Evolutionary conservation across 1,284 basidiomycete species (phyloP).

Genomic region (Takashimella koratensis): DNA sequence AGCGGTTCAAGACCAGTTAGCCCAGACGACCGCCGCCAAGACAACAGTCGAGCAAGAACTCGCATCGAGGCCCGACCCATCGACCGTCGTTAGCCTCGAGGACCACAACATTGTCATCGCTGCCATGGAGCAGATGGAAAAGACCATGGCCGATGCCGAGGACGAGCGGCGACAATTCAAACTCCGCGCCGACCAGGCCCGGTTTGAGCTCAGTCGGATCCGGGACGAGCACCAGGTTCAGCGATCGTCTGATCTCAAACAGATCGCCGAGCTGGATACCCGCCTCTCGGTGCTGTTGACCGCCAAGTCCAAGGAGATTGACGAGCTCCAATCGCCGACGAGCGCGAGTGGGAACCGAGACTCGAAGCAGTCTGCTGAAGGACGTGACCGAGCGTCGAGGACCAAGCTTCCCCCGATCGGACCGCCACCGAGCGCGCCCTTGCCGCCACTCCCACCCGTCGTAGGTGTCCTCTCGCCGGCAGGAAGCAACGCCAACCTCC

Average conservation of each 20-base stretch:
- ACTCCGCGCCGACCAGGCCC: slow-evolving; percentile 43
- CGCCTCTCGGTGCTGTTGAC: slow-evolving; percentile 9
- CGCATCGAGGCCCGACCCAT: slow-evolving; percentile 7
- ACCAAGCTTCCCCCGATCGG: slow-evolving; percentile 37
- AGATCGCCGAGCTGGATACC: slow-evolving; percentile 31
- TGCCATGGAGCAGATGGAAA: slow-evolving; percentile 40
- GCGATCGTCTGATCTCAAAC: slow-evolving; percentile 23
- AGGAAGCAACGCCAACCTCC: slow-evolving; percentile 10
- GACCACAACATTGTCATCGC: slow-evolving; percentile 29
- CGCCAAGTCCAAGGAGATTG: slow-evolving; percentile 19
- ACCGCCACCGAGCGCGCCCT: slow-evolving; percentile 40
- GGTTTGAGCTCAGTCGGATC: slow-evolving; percentile 41
- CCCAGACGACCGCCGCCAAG: slow-evolving; percentile 12
- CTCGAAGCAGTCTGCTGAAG: slow-evolving; percentile 18
- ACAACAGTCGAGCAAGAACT: slow-evolving; percentile 16
- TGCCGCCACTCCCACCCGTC: slow-evolving; percentile 36
- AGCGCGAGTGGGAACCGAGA: too few species aligned
- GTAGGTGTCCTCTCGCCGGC: slow-evolving; percentile 17
- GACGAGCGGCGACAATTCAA: slow-evolving; percentile 44
- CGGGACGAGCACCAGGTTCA: slow-evolving; percentile 40
- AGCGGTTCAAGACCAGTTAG: slow-evolving; percentile 10
- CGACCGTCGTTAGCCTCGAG: slow-evolving; percentile 13
- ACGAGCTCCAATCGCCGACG: slow-evolving; percentile 26
- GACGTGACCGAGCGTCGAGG: slow-evolving; percentile 12
- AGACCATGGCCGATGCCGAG: slow-evolving; percentile 28